Conservation (phyloP, 257 asterid species). For the Solanum verrucosum region DNA sequence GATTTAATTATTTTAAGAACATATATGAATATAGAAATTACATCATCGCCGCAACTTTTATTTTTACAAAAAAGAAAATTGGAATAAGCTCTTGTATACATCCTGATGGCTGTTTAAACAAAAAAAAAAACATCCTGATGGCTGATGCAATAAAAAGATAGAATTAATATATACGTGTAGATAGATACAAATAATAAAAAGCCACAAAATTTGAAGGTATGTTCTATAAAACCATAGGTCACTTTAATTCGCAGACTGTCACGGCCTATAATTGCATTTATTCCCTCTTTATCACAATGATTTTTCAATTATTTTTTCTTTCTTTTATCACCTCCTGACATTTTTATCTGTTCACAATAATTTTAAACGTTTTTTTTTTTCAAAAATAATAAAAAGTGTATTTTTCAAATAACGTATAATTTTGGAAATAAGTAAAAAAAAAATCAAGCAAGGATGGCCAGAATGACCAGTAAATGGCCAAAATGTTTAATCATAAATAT, state of each 20-base stretch:
- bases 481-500: no score
- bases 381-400: not conserved
- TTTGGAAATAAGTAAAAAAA: not conserved
- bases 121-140: not conserved
- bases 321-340: not conserved
- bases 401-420: not conserved
- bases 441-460: not conserved
- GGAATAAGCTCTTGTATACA: not conserved
- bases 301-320: not conserved
- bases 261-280: not conserved
- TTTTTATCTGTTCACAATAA: not conserved
- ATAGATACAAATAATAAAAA: not conserved
- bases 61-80: not conserved
- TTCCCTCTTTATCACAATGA: not conserved
- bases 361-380: not conserved
- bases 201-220: not conserved
- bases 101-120: not conserved
- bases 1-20: not conserved
- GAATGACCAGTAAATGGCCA: not conserved
- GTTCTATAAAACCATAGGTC: not conserved
- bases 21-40: not conserved
- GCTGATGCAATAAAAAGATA: not conserved
- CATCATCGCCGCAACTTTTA: not conserved
- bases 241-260: not conserved
- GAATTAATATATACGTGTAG: not conserved